Conservation (phyloP, 176 grass and related monocot species). For the Microstegium vimineum region DNA sequence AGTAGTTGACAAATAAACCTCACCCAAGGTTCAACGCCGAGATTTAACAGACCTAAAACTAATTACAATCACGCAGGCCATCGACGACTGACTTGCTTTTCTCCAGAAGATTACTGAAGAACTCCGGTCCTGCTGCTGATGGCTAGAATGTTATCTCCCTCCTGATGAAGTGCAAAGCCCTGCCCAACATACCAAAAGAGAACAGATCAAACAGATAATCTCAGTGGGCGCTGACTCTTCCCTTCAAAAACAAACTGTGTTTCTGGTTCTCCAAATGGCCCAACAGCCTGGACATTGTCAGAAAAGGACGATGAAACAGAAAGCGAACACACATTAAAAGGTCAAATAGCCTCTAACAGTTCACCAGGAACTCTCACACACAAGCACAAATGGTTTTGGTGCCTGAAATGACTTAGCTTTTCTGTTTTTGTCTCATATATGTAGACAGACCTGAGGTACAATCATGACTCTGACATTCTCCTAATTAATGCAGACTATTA, state of each 20-base stretch:
- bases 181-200: background rate
- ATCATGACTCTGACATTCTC: too few species aligned
- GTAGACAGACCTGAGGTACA: too few species aligned
- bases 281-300: background rate
- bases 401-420: too few species aligned
- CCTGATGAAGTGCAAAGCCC: background rate
- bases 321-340: background rate
- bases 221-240: too few species aligned
- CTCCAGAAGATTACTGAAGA: background rate
- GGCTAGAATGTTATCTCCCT: background rate
- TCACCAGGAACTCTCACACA: too few species aligned
- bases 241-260: background rate
- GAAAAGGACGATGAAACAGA: background rate
- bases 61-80: background rate
- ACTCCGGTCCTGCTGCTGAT: background rate
- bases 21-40: background rate
- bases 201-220: background rate
- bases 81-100: background rate
- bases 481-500: too few species aligned
- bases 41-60: background rate
- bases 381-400: too few species aligned
- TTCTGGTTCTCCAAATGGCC: background rate
- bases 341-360: background rate
- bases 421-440: too few species aligned
- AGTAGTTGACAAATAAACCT: background rate